Percentiles rank a stretch among this genome's conserved stretches.
Evolutionary conservation across 805 yeast genomes (phyloP).

Genomic region (Candida coquimbonensis): DNA sequence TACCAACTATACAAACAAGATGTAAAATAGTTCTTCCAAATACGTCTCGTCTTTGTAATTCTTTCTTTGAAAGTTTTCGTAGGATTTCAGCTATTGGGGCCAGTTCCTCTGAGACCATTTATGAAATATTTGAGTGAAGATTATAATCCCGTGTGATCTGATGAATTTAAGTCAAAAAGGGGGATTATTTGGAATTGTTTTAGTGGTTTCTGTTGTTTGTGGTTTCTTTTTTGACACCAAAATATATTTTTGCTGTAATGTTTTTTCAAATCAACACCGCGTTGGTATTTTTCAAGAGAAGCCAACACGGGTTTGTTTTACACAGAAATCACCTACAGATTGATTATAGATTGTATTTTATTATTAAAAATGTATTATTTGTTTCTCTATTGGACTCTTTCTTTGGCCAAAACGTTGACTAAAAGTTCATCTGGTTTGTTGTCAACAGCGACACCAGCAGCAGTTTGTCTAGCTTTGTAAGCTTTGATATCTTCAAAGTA

Average conservation of each 20-base stretch:
- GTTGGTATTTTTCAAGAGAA: no score
- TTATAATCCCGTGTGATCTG: no score
- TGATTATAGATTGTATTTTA: no score
- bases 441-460: slow-evolving; percentile 33
- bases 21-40: slow-evolving; percentile 69
- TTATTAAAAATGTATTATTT: neutral
- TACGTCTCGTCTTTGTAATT: slow-evolving; percentile 48
- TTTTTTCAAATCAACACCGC: no score
- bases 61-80: slow-evolving; percentile 27
- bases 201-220: no score
- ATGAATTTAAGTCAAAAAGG: no score
- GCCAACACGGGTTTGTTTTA: no score
- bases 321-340: neutral
- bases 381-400: slow-evolving; percentile 42
- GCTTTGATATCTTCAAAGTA: slow-evolving; percentile 64
- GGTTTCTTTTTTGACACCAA: no score
- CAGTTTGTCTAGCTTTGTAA: slow-evolving; percentile 40
- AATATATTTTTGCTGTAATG: no score
- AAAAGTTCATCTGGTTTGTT: slow-evolving; percentile 41
- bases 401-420: slow-evolving; percentile 58
- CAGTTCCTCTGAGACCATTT: neutral
- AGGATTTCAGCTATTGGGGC: slow-evolving; percentile 9
- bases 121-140: no score
- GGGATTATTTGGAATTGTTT: no score
- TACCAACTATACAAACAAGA: slow-evolving; percentile 42